phyloP scores from a whole-genome alignment of 2,329 filamentous ascomycete species.

The Thielaviopsis punctulata region DNA sequence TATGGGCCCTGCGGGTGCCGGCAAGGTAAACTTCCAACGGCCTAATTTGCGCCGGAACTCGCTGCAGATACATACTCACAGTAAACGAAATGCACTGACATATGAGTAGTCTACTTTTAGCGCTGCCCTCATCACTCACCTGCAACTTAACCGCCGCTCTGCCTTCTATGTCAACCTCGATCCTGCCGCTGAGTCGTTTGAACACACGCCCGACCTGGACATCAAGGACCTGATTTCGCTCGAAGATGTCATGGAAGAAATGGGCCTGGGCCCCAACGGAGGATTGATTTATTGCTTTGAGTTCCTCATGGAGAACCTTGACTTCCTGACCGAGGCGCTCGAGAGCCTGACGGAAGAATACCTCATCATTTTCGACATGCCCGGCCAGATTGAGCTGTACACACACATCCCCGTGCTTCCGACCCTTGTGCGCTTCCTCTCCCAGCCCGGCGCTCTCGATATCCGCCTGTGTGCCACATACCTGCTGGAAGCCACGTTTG shows the following conservation, averaged over 20 bases:
- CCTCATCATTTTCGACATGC: slow-evolving; percentile 96
- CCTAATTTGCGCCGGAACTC: not conserved
- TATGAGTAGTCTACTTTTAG: slow-evolving; percentile 66
- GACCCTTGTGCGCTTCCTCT: slow-evolving; percentile 64
- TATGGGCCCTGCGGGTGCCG: slow-evolving; percentile 89
- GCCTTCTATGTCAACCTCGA: slow-evolving; percentile 98
- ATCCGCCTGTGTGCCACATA: slow-evolving; percentile 88
- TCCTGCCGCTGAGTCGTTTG: slow-evolving; percentile 83
- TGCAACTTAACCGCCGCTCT: slow-evolving; percentile 78
- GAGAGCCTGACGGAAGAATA: slow-evolving; percentile 85
- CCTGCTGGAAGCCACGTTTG: slow-evolving; percentile 86
- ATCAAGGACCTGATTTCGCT: slow-evolving; percentile 90
- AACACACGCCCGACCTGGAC: slow-evolving; percentile 80
- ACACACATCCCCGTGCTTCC: slow-evolving; percentile 91
- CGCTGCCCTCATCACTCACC: slow-evolving; percentile 78
- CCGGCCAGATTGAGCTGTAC: slow-evolving; percentile 95
- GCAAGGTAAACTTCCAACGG: slow-evolving; percentile 59
- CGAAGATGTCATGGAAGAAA: slow-evolving; percentile 92
- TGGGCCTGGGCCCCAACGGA: slow-evolving; percentile 78
- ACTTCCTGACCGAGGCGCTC: slow-evolving; percentile 74
- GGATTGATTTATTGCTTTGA: slow-evolving; percentile 94
- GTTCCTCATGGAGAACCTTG: slow-evolving; percentile 84
- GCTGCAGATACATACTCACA: not conserved
- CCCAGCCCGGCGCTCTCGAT: slow-evolving; percentile 62
- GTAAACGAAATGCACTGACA: not conserved